These are phyloP conservation scores for Globomyces pollinis-pini DNA, from an alignment of 192 early-diverging fungal species.

Conservation along the genomic window DNA sequence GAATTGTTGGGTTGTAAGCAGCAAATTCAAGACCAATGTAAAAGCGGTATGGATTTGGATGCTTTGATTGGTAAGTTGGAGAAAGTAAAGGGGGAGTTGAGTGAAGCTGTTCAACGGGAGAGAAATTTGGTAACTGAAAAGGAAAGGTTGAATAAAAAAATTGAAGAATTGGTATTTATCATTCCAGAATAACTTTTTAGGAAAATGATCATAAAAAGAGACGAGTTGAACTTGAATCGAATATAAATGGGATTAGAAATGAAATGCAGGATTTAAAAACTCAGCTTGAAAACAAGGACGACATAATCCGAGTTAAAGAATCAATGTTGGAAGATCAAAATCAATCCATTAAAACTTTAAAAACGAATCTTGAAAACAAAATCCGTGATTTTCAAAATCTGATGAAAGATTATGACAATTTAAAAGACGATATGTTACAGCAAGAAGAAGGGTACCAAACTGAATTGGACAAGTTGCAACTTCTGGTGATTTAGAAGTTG, in stretches of 20 bases:
- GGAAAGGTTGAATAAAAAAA: not conserved
- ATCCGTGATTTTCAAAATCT: slow-evolving; percentile 36
- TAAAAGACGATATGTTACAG: slow-evolving; percentile 12
- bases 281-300: not conserved
- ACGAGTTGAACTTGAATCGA: too few relatives aligned
- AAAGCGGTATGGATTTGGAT: slow-evolving; percentile 7
- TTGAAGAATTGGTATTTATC: not conserved
- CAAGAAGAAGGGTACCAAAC: slow-evolving; percentile 24
- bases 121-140: not conserved
- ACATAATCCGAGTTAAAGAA: slow-evolving; percentile 40
- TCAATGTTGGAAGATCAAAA: slow-evolving; percentile 57
- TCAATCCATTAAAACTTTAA: slow-evolving; percentile 40
- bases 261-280: slow-evolving; percentile 4
- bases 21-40: not conserved
- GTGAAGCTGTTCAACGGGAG: not conserved
- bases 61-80: slow-evolving; percentile 8
- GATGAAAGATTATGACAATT: slow-evolving; percentile 14
- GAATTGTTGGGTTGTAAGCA: not conserved
- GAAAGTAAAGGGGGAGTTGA: not conserved
- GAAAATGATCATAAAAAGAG: too few relatives aligned
- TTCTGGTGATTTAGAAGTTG: slow-evolving; percentile 12
- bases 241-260: slow-evolving; percentile 18
- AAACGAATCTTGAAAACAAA: slow-evolving; percentile 50
- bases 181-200: too few relatives aligned
- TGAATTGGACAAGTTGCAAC: slow-evolving; percentile 1